A percentile compares a stretch with the other conserved stretches of the same genome.
These are phyloP conservation scores for Paraconiothyrium brasiliense DNA, from an alignment of 2,329 filamentous ascomycete genomes.

Conservation along the genomic window DNA sequence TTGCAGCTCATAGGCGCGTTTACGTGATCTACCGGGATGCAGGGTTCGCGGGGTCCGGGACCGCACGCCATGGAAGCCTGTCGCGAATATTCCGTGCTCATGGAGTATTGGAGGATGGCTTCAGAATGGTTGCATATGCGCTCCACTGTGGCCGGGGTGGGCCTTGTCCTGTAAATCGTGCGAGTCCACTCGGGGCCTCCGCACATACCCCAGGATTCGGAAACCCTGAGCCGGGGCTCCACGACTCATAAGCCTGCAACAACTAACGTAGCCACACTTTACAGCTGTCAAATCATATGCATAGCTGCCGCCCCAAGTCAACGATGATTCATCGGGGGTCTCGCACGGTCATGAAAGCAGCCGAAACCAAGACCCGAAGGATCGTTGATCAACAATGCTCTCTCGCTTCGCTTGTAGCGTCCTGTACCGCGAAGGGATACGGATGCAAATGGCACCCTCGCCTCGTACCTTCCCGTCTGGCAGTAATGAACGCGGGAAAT, in stretches of 20 bases:
- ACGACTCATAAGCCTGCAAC: constrained; percentile 12
- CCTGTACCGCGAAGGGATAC: not conserved
- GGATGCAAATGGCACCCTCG: not conserved
- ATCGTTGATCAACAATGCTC: constrained; percentile 2
- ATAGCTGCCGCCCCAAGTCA: not conserved
- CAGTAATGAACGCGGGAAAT: not conserved
- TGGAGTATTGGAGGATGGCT: not conserved
- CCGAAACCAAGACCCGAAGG: constrained; percentile 3
- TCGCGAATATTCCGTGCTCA: not conserved
- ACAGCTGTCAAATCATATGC: not conserved
- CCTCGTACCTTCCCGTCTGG: not conserved
- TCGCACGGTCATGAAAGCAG: not conserved
- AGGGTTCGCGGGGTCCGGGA: constrained; percentile 4
- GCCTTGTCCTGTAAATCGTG: not conserved
- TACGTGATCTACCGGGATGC: not conserved
- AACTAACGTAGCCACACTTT: not conserved
- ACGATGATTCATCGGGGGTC: not conserved
- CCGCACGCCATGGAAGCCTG: not conserved
- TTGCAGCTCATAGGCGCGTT: not conserved
- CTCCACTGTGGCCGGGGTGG: not conserved
- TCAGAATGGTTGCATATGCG: constrained; percentile 5
- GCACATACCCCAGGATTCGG: constrained; percentile 8
- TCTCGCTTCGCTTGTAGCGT: not conserved
- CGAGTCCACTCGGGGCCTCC: not conserved
- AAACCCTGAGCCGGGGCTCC: not conserved